Percentiles rank a stretch among this genome's conserved stretches.
Conservation (phyloP, 257 asterid genomes). For the Phtheirospermum japonicum region DNA sequence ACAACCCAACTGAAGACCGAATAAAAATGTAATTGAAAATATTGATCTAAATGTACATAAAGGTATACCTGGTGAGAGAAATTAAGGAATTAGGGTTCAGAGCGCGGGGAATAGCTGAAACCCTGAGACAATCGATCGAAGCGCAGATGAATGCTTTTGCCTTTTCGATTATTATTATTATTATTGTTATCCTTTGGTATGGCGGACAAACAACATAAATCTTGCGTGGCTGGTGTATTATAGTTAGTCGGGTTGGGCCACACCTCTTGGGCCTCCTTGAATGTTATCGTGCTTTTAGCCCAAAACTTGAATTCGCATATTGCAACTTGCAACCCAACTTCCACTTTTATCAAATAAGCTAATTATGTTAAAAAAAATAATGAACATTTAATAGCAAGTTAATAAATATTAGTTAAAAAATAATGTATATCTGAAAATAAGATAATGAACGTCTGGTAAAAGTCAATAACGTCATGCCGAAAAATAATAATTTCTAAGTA, state of each 20-base stretch:
- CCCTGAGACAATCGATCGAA: constrained; percentile 17
- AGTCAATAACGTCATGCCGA: too few species aligned
- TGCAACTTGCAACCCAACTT: not conserved
- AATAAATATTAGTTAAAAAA: too few species aligned
- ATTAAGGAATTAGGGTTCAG: constrained; percentile 31
- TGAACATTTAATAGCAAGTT: too few species aligned
- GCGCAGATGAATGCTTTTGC: not conserved
- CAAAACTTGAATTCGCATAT: not conserved
- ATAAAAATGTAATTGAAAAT: too few species aligned
- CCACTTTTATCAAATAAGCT: too few species aligned
- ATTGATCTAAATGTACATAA: too few species aligned
- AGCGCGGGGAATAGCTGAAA: constrained; percentile 18
- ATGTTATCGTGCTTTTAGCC: not conserved
- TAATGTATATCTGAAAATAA: too few species aligned
- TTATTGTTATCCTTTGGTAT: not conserved
- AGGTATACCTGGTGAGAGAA: constrained; percentile 28
- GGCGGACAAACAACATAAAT: not conserved
- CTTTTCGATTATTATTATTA: constrained; percentile 8
- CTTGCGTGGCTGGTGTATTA: constrained; percentile 29
- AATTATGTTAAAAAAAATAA: too few species aligned
- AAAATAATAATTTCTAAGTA: too few species aligned
- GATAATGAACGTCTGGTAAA: too few species aligned
- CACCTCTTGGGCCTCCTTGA: not conserved
- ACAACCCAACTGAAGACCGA: constrained; percentile 17
- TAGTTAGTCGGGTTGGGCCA: constrained; percentile 23